These are phyloP conservation scores for Fusarium albidum DNA, from an alignment of 2,329 filamentous ascomycete species.

Conservation along the genomic window DNA sequence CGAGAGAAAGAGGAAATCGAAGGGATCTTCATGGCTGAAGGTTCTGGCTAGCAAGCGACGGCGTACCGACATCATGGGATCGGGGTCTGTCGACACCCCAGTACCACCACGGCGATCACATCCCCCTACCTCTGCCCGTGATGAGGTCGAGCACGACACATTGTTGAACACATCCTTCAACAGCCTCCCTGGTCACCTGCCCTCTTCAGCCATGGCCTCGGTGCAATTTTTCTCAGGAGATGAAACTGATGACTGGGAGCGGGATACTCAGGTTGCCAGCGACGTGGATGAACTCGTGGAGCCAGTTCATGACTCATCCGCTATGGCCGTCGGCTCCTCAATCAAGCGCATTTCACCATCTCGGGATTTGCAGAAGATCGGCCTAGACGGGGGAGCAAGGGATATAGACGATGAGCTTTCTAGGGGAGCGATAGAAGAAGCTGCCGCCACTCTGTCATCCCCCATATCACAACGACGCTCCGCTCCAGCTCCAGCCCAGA, in stretches of 20 bases:
- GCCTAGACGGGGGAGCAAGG: neutral
- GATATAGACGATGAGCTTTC: conserved; percentile 28
- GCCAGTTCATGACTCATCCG: conserved; percentile 11
- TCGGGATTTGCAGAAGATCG: conserved; percentile 8
- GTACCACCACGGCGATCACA: conserved; percentile 18
- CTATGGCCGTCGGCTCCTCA: conserved; percentile 8
- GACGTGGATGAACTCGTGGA: conserved; percentile 29
- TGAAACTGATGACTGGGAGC: neutral
- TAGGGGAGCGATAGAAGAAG: conserved; percentile 16
- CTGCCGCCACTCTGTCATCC: conserved; percentile 38
- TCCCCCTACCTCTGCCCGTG: neutral
- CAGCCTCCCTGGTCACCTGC: conserved; percentile 29
- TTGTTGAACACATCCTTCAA: conserved; percentile 27
- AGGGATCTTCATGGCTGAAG: conserved; percentile 45
- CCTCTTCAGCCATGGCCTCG: conserved; percentile 18
- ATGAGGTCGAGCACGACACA: neutral
- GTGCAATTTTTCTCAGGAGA: conserved; percentile 1
- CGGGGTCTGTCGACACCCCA: conserved; percentile 33
- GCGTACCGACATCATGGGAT: conserved; percentile 33
- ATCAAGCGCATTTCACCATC: conserved; percentile 23
- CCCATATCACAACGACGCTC: conserved; percentile 39
- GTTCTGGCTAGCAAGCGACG: conserved; percentile 42
- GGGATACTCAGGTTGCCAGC: neutral
- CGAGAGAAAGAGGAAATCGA: conserved; percentile 38
- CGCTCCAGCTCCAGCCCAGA: conserved; percentile 7